Percentiles rank a stretch among this genome's conserved stretches.
phyloP scores from a whole-genome alignment of 2,329 filamentous ascomycete species.

The Colletotrichum spaethianum region DNA sequence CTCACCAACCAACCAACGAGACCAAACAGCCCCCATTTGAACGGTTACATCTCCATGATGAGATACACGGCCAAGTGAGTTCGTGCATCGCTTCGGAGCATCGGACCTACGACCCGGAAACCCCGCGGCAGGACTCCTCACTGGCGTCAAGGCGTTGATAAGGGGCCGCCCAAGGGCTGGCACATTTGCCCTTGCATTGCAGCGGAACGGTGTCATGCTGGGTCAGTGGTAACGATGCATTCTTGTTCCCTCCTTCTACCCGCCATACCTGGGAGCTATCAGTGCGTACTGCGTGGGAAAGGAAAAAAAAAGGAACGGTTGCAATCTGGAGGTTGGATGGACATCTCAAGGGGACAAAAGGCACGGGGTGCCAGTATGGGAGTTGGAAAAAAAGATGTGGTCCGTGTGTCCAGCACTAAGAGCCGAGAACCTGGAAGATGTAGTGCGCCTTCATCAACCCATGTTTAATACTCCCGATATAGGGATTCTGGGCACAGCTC shows the following conservation, averaged over 20 bases:
- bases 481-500: background rate
- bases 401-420: background rate
- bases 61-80: too few species aligned
- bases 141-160: background rate
- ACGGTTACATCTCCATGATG: too few species aligned
- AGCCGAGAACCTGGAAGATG: background rate
- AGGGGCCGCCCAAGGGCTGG: background rate
- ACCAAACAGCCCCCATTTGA: too few species aligned
- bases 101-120: too few species aligned
- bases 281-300: background rate
- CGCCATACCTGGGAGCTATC: too few species aligned
- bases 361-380: background rate
- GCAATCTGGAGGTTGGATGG: background rate
- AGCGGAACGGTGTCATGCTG: background rate
- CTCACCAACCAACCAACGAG: too few species aligned
- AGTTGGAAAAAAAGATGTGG: background rate
- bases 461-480: background rate
- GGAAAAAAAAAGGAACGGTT: background rate
- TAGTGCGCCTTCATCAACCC: background rate
- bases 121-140: too few species aligned
- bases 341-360: background rate
- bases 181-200: slow-evolving; percentile 1
- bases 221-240: too few species aligned
- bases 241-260: too few species aligned
- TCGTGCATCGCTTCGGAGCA: too few species aligned